Evolutionary conservation across 1,284 basidiomycete genomes (phyloP).

Genomic region (Wolfiporia cocos): DNA sequence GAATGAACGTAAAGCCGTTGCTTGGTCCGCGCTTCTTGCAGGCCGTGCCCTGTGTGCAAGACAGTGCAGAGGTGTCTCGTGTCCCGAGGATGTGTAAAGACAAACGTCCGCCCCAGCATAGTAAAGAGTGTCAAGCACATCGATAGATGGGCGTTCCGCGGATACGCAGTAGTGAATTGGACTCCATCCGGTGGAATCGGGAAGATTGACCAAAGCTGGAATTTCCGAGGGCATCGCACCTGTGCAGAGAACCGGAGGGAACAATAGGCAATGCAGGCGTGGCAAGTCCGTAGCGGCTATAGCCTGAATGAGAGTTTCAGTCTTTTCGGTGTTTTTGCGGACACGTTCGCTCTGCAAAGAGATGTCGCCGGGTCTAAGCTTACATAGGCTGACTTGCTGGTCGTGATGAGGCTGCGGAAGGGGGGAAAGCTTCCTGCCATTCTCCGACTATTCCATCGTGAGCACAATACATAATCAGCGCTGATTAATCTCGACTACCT

Average conservation of each 20-base stretch:
- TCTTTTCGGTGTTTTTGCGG: slow-evolving; percentile 18
- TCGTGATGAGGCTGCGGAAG: too few species aligned
- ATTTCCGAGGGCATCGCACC: too few species aligned
- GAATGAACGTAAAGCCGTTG: slow-evolving; percentile 46
- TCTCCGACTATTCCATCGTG: too few species aligned
- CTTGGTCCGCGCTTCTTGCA: slow-evolving; percentile 29
- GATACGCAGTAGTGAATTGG: slow-evolving; percentile 64
- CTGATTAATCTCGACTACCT: too few species aligned
- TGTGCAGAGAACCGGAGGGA: slow-evolving; percentile 40
- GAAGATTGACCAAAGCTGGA: slow-evolving; percentile 40
- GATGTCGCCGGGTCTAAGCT: too few species aligned
- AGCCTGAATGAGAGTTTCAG: slow-evolving; percentile 46
- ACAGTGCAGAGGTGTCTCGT: slow-evolving; percentile 65
- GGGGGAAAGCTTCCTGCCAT: too few species aligned
- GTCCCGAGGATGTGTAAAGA: slow-evolving; percentile 57
- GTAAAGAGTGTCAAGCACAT: slow-evolving; percentile 61
- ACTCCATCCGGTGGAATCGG: slow-evolving; percentile 63
- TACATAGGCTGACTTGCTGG: too few species aligned
- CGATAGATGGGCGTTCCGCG: slow-evolving; percentile 45
- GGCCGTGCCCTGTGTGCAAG: slow-evolving; percentile 48
- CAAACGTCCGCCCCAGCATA: slow-evolving; percentile 68
- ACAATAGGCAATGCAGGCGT: slow-evolving; percentile 49
- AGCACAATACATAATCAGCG: too few species aligned
- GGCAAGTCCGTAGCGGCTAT: slow-evolving; percentile 41
- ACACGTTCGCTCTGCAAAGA: too few species aligned